These are phyloP conservation scores for Hypoxylon fragiforme DNA, from an alignment of 495 filamentous ascomycete species.

Conservation along the genomic window DNA sequence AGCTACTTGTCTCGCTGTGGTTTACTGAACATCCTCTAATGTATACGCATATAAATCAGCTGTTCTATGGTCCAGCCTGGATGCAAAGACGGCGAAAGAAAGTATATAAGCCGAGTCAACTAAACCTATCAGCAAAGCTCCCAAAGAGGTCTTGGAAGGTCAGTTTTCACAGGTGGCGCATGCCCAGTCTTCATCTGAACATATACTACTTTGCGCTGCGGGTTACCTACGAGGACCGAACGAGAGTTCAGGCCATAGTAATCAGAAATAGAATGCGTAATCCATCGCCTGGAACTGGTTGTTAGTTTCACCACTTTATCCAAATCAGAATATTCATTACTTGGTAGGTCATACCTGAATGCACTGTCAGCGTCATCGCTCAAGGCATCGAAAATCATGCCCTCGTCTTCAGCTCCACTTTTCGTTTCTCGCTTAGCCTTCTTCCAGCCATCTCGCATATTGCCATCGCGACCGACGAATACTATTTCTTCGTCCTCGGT, in stretches of 20 bases:
- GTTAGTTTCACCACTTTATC: conserved; percentile 28
- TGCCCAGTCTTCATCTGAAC: conserved; percentile 55
- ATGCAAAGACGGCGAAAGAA: not conserved
- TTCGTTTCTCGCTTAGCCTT: conserved; percentile 47
- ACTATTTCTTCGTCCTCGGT: conserved; percentile 87
- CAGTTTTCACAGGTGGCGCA: conserved; percentile 31
- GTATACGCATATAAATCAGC: too few species aligned
- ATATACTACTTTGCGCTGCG: conserved; percentile 81
- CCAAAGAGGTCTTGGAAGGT: conserved; percentile 64
- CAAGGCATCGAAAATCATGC: conserved; percentile 76
- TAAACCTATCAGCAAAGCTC: conserved; percentile 53
- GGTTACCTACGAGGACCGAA: conserved; percentile 75
- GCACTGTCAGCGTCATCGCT: conserved; percentile 73
- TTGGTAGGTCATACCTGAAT: conserved; percentile 71
- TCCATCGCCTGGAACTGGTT: conserved; percentile 75
- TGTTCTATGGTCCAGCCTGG: too few species aligned
- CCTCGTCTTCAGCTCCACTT: conserved; percentile 61
- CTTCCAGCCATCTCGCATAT: conserved; percentile 66
- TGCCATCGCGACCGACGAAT: conserved; percentile 79
- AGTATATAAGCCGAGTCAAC: not conserved
- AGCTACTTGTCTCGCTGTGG: too few species aligned
- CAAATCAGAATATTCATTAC: conserved; percentile 10
- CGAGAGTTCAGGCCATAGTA: conserved; percentile 92
- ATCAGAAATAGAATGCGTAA: conserved; percentile 87
- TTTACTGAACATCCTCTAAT: too few species aligned